Conservation (phyloP, 768 basidiomycete species). For the Xanthoconium stramineum region DNA sequence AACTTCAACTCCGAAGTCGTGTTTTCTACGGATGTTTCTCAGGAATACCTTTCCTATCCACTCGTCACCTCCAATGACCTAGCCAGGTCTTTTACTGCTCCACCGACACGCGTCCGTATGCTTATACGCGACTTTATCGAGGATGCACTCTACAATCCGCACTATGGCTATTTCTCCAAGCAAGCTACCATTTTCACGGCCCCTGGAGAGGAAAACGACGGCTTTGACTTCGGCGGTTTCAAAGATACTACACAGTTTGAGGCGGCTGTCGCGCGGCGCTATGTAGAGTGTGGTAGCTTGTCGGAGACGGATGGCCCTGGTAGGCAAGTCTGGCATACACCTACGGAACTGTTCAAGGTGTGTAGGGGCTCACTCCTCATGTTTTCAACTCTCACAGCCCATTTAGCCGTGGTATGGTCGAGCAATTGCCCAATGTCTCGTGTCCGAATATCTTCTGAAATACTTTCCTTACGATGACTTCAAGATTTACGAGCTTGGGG, state of each 20-base stretch:
- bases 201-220: constrained; percentile 37
- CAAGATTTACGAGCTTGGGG: constrained; percentile 95
- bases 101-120: constrained; percentile 86
- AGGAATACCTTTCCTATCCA: constrained; percentile 47
- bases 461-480: constrained; percentile 97
- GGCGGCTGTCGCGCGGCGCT: constrained; percentile 72
- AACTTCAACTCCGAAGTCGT: constrained; percentile 71
- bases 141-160: constrained; percentile 93
- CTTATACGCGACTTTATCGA: constrained; percentile 95
- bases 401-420: constrained; percentile 90
- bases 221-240: constrained; percentile 67
- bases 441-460: constrained; percentile 89
- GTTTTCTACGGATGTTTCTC: constrained; percentile 45
- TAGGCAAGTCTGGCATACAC: constrained; percentile 97
- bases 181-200: constrained; percentile 87
- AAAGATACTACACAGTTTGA: constrained; percentile 76
- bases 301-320: constrained; percentile 63
- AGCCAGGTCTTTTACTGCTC: constrained; percentile 45
- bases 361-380: background rate
- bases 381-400: constrained; percentile 7
- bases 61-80: constrained; percentile 72
- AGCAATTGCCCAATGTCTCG: constrained; percentile 84
- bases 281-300: constrained; percentile 66
- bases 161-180: constrained; percentile 96
- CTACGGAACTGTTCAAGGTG: constrained; percentile 96